Base-by-base conservation (phyloP, 73 alveolate species). In the Breviolum minutum region DNA sequence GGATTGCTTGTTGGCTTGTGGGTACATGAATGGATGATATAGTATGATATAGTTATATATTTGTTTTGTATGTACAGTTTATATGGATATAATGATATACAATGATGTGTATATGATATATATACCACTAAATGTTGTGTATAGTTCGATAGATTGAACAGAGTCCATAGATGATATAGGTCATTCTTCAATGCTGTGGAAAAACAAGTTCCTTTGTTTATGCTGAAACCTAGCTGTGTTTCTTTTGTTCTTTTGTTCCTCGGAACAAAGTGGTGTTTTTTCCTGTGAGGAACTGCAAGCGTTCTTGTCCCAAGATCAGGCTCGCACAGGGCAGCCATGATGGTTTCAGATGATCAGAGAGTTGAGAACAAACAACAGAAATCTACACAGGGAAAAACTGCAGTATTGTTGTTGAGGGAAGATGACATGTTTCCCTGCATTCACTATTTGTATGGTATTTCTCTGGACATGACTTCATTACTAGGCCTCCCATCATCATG, bases 281-380 rank as follows among this genome's bases (percentile, higher is more conserved):
- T 17, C 81, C 63, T 11, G 19, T 9, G 40, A 80, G 88, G 88
- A 80, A 27, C 22, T 80, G 29, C 88, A 80, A 17, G 69, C 66
- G 32, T 80, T 80, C 68, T 30, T 80, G 88, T 29, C 17, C 69
- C 88, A 80, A 80, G 88, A 80, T 30, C 69, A 80, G 88, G 88
- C n/a, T 13, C 26, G 7, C 0, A 40, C 61, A 63, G 86, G 86
- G 63, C 63, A 9, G 7, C 14, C 62, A 27, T 19, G 7, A 13
- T n/a, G 86, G 17, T 9, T 9, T 71, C 22, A 7, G 81, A 9
- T 19, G 8, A 19, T 71, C 7, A 30, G 29, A 26, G 9, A 17
- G 32, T 12, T 7, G 8, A 71, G 81, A 71, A 71, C 29, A 7
- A 19, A 71, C 40, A 7, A 9, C 8, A 7, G 7, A 30, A 71